phyloP scores from a whole-genome alignment of 2,329 filamentous ascomycete species.

The Pyrenochaeta sp. region DNA sequence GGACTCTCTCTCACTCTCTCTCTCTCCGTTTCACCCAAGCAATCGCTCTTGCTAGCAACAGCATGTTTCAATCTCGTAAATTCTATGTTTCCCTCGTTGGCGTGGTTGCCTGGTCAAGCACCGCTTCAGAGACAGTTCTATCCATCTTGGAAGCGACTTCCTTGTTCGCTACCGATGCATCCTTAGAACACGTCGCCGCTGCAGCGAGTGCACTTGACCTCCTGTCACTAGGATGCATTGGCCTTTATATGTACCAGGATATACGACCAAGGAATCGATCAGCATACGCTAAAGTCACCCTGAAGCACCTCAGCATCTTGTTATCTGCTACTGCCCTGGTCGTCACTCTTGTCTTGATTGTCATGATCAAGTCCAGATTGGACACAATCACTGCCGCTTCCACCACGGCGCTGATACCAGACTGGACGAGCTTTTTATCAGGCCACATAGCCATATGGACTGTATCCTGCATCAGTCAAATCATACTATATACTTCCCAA shows the following conservation, averaged over 20 bases:
- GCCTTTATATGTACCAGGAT: conserved; percentile 40
- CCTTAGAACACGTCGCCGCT: conserved; percentile 38
- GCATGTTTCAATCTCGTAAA: conserved; percentile 38
- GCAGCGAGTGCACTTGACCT: conserved; percentile 43
- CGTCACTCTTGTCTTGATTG: conserved; percentile 37
- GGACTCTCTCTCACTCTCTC: too few relatives aligned
- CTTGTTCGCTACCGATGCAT: conserved; percentile 32
- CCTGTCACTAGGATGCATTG: conserved; percentile 38
- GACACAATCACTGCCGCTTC: conserved; percentile 22
- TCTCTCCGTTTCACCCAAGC: conserved; percentile 5
- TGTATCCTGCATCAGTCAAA: conserved; percentile 41
- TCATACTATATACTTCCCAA: conserved; percentile 38
- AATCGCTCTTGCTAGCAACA: conserved; percentile 19
- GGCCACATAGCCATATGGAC: conserved; percentile 49
- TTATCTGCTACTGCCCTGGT: conserved; percentile 34
- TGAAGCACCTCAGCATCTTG: conserved; percentile 32
- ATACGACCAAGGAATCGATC: conserved; percentile 34
- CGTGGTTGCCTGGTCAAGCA: conserved; percentile 44
- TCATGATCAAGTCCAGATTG: conserved; percentile 35
- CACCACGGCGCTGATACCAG: conserved; percentile 20
- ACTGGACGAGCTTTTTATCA: conserved; percentile 38
- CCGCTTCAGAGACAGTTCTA: conserved; percentile 45
- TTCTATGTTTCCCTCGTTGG: conserved; percentile 44
- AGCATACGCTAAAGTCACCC: conserved; percentile 19
- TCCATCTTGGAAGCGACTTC: conserved; percentile 47